phyloP scores from a whole-genome alignment of 768 basidiomycete species.

The Amanita thiersii region DNA sequence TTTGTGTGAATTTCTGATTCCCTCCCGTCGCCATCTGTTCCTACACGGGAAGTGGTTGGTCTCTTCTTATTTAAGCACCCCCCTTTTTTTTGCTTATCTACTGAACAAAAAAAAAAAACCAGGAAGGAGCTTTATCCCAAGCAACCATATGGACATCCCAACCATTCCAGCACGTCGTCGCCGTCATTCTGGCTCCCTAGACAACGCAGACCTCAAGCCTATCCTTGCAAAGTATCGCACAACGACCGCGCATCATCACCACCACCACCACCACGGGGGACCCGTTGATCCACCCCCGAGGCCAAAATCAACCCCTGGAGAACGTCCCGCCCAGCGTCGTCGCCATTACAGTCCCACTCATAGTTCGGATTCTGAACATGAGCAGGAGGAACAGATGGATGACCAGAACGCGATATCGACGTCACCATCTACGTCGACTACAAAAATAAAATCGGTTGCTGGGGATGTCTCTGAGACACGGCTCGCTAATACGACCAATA shows the following conservation, averaged over 20 bases:
- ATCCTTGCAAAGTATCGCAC: too few species aligned
- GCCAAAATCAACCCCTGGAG: conserved; percentile 69
- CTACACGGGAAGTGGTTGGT: too few species aligned
- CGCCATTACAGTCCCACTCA: conserved; percentile 36
- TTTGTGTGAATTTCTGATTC: too few species aligned
- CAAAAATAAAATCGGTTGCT: too few species aligned
- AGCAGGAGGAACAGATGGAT: conserved; percentile 14
- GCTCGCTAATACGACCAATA: conserved; percentile 31
- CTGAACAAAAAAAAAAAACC: too few species aligned
- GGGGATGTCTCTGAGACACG: conserved; percentile 45
- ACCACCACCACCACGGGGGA: too few species aligned
- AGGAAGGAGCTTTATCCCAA: too few species aligned
- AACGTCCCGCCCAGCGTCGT: conserved; percentile 42
- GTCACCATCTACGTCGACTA: too few species aligned
- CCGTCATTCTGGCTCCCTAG: conserved; percentile 55
- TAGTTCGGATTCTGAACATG: conserved; percentile 25
- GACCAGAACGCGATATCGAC: conserved; percentile 16
- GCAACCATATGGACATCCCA: conserved; percentile 6
- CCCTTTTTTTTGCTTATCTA: too few species aligned
- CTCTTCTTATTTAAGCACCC: too few species aligned
- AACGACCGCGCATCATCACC: conserved; percentile 13
- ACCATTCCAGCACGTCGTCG: conserved; percentile 40
- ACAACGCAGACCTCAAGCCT: conserved; percentile 26
- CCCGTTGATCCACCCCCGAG: conserved; percentile 48
- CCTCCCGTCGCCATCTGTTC: too few species aligned